These are phyloP conservation scores for Porcisia hertigi DNA, from an alignment of 208 protist genomes.

Conservation along the genomic window DNA sequence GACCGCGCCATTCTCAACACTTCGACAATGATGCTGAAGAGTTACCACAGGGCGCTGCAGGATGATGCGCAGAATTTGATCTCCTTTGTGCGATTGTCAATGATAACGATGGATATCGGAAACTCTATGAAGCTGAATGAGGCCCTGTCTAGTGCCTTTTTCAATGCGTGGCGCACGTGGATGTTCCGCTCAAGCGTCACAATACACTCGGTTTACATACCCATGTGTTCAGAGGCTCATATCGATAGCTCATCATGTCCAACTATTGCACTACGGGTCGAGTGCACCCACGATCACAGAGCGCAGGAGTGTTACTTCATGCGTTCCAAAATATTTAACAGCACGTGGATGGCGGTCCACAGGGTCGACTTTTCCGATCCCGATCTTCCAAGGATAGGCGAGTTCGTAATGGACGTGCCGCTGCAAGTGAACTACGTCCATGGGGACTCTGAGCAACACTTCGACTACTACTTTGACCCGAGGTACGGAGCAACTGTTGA, in stretches of 20 bases:
- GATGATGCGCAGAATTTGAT: slow-evolving; percentile 17
- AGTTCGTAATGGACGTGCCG: not conserved
- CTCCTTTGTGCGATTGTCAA: slow-evolving; percentile 23
- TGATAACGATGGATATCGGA: not conserved
- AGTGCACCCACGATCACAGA: slow-evolving; percentile 12
- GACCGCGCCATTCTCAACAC: slow-evolving; percentile 54
- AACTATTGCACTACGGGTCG: slow-evolving; percentile 29
- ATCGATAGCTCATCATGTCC: slow-evolving; percentile 24
- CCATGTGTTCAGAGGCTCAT: slow-evolving; percentile 30
- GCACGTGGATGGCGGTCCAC: slow-evolving; percentile 7
- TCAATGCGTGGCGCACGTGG: slow-evolving; percentile 33
- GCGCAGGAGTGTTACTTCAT: slow-evolving; percentile 23
- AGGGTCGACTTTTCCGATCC: not conserved
- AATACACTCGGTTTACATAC: slow-evolving; percentile 34
- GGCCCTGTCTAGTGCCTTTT: slow-evolving; percentile 33
- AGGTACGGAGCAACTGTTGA: slow-evolving; percentile 4
- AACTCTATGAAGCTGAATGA: slow-evolving; percentile 22
- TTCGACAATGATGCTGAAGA: slow-evolving; percentile 31
- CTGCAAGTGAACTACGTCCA: slow-evolving; percentile 3
- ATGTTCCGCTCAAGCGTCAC: slow-evolving; percentile 17
- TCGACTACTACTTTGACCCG: slow-evolving; percentile 24
- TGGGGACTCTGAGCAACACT: slow-evolving; percentile 7
- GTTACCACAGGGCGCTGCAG: slow-evolving; percentile 27
- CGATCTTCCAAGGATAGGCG: not conserved
- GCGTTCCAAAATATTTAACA: slow-evolving; percentile 18